phyloP scores from a whole-genome alignment of 2,329 filamentous ascomycete species.

The Aspergillus latus region DNA sequence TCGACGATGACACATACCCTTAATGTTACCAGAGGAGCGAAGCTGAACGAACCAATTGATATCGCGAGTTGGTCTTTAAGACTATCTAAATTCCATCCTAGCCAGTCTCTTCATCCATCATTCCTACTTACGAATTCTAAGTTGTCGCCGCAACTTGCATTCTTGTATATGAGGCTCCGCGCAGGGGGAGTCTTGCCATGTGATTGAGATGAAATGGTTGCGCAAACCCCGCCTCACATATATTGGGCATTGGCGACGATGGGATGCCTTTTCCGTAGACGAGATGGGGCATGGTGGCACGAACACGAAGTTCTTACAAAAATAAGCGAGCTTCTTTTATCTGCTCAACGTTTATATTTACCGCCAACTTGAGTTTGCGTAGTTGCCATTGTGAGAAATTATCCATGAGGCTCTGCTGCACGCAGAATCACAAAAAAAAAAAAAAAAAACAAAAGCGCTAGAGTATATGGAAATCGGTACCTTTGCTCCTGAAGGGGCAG shows the following conservation, averaged over 20 bases:
- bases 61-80: background rate
- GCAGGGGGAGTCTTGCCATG: background rate
- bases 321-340: background rate
- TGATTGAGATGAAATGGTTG: constrained; percentile 1
- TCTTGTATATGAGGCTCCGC: constrained; percentile 1
- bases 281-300: background rate
- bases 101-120: background rate
- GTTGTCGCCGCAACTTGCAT: background rate
- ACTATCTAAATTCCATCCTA: background rate
- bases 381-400: background rate
- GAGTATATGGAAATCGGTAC: background rate
- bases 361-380: background rate
- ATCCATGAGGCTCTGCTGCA: constrained; percentile 1
- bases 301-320: background rate
- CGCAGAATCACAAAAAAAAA: background rate
- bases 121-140: background rate
- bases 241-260: background rate
- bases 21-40: background rate
- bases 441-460: background rate
- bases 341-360: too few species aligned
- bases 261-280: background rate
- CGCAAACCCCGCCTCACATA: background rate
- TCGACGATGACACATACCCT: background rate
- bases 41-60: background rate
- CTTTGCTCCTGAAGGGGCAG: background rate